A percentile compares a stretch with the other conserved stretches of the same genome.
phyloP scores from a whole-genome alignment of 257 asterid genomes.

The Solanum virginianum region DNA sequence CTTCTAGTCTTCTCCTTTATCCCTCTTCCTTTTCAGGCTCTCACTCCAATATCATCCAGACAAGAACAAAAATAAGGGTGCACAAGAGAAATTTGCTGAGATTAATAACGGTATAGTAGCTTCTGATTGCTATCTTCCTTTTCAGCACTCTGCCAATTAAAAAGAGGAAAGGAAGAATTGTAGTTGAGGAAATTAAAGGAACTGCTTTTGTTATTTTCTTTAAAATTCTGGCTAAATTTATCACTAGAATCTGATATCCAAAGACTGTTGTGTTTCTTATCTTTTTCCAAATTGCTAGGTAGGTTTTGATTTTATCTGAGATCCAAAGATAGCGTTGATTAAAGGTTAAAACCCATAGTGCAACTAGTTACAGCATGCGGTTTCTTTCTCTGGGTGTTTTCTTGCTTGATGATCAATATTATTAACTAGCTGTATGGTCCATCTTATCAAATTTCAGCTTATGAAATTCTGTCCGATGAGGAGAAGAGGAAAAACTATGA shows the following conservation, averaged over 20 bases:
- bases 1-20: neutral
- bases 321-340: neutral
- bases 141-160: neutral
- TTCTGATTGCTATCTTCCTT: neutral
- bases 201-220: neutral
- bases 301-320: neutral
- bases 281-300: neutral
- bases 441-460: slow-evolving; percentile 37
- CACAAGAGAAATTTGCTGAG: slow-evolving; percentile 88
- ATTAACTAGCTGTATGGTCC: neutral
- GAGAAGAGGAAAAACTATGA: slow-evolving; percentile 87
- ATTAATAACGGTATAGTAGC: slow-evolving; percentile 63
- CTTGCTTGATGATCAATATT: neutral
- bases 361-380: neutral
- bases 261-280: neutral
- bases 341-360: neutral
- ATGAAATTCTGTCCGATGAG: slow-evolving; percentile 81
- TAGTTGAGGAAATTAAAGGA: neutral
- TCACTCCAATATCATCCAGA: slow-evolving; percentile 96
- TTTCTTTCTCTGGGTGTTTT: neutral
- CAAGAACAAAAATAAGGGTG: slow-evolving; percentile 86
- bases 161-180: neutral
- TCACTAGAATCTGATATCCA: neutral
- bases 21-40: slow-evolving; percentile 36
- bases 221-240: neutral